Evolutionary conservation across 73 alveolate genomes (phyloP).

Genomic region (Uronychia setigera): DNA sequence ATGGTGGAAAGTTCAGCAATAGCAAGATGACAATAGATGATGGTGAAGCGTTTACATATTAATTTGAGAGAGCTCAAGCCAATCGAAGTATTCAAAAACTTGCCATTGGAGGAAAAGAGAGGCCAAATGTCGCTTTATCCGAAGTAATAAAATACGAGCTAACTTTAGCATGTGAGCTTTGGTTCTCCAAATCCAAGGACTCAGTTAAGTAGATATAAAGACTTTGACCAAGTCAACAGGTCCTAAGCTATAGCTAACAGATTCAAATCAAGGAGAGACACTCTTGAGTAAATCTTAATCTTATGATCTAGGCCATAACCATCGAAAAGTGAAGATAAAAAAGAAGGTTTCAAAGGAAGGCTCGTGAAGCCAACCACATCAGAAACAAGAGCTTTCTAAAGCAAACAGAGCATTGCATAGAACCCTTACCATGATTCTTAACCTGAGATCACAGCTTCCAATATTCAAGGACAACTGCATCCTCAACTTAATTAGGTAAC

Average conservation of each 20-base stretch:
- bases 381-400: no score
- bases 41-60: background rate
- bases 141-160: background rate
- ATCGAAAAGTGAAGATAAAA: background rate
- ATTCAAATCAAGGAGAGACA: background rate
- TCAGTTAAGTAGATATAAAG: background rate
- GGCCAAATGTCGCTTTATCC: background rate
- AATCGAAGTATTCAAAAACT: background rate
- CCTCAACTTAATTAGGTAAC: no score
- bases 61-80: background rate
- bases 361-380: background rate
- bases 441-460: no score
- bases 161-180: background rate
- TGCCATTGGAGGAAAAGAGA: background rate
- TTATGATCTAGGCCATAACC: background rate
- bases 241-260: background rate
- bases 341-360: background rate
- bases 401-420: background rate
- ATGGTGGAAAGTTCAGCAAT: background rate
- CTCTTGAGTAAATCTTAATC: background rate
- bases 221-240: background rate
- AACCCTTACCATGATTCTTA: conserved; percentile 1
- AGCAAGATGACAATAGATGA: background rate
- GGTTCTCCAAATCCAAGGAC: background rate
- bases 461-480: no score